Evolutionary conservation across 768 basidiomycete genomes (phyloP).

Genomic region (Suillus occidentalis): DNA sequence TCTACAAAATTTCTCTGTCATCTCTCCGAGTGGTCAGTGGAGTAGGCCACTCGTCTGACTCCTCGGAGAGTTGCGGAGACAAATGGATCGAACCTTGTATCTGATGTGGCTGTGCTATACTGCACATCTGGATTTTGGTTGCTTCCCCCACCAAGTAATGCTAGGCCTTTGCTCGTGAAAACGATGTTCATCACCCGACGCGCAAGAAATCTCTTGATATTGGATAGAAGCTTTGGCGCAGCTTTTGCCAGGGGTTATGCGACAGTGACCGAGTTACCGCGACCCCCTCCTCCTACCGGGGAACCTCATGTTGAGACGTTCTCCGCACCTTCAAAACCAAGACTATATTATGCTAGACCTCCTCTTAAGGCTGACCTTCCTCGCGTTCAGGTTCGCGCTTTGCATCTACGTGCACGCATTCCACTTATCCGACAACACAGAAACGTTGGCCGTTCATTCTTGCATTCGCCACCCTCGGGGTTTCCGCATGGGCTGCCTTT

Average conservation of each 20-base stretch:
- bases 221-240: not conserved
- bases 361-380: slow-evolving; percentile 40
- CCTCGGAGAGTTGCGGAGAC: not conserved
- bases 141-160: not conserved
- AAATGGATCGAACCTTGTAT: not conserved
- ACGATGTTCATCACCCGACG: not conserved
- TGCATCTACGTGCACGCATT: not conserved
- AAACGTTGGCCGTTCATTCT: slow-evolving; percentile 59
- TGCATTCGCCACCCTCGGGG: slow-evolving; percentile 49
- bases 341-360: slow-evolving; percentile 45
- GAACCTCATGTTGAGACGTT: slow-evolving; percentile 40
- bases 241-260: slow-evolving; percentile 16
- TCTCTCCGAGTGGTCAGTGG: too few relatives aligned
- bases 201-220: not conserved
- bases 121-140: not conserved
- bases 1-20: not conserved
- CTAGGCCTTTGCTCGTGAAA: not conserved
- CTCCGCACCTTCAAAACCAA: slow-evolving; percentile 44
- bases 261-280: slow-evolving; percentile 24
- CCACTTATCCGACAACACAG: slow-evolving; percentile 16
- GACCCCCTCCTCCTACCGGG: slow-evolving; percentile 24
- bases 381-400: slow-evolving; percentile 36
- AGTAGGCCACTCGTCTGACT: not conserved
- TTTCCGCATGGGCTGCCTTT: slow-evolving; percentile 67
- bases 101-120: slow-evolving; percentile 3